Evolutionary conservation across 208 protist species (phyloP), one percentile per base, ranked within the genome.

Genomic region (Angomonas desouzai): DNA sequence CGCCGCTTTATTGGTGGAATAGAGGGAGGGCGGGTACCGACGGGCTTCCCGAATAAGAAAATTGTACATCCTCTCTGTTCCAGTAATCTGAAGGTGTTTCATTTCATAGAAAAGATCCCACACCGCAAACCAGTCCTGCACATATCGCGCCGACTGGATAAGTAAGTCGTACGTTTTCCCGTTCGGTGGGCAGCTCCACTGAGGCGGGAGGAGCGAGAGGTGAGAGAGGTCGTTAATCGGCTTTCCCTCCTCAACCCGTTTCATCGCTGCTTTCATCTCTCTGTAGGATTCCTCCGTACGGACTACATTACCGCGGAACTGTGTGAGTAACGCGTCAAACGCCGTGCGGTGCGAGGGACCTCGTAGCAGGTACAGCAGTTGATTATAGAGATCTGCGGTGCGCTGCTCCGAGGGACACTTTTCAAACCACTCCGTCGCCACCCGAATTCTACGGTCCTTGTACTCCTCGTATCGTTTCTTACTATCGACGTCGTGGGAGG

Each of bases 21-120:
- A 57, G 27, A 57, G 10, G 29, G 51, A 57, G n/a, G 85, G 89
- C 33, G 81, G 77, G 58, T 92, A 74, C 0, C 34, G 64, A 1
- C 60, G 23, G 7, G 76, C 80, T 48, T 86, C 74, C 0, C 61
- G 55, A 16, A 94, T 43, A 2, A 94, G 66, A 3, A 80, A 53
- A 33, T 87, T 70, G 66, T 89, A 94, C 7, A 87, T 32, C 3
- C 77, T 61, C 2, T 47, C 27, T 0, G 87, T 94, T n/a, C 84
- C 84, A 6, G 55, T 72, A 0, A 90, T 68, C 25, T 60, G 22
- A 1, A 53, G 28, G 1, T 68, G 49, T 27, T 55, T 68, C 85
- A 92, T 91, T 57, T 92, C 85, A 27, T 85, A 70, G 51, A 80
- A 91, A 7, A 92, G 49, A 3, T 63, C 74, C 85, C 85, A 92